Evolutionary conservation across 2,329 filamentous ascomycete species (phyloP), one percentile per base, ranked within the genome.

Genomic region (Scortechinia acanthostroma): DNA sequence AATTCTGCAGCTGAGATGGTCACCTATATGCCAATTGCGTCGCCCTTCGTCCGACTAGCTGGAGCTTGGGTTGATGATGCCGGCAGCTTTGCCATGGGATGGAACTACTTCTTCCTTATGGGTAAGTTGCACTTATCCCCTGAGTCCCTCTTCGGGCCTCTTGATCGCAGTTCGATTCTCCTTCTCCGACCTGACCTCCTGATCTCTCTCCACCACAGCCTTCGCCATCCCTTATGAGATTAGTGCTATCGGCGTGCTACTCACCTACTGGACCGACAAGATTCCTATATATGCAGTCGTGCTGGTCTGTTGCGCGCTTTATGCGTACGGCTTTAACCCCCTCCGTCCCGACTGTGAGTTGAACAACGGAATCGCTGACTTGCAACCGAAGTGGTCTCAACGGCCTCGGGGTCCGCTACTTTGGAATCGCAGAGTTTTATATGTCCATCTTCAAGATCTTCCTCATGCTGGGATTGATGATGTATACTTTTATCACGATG

Each of bases 401-500:
- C 53, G 53, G 90, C 42, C 70, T 91, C 48, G 83, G 82, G 1
- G 84, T 90, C 16, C 72, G 83, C 50, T 88, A 74, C 71, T 90
- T 87, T 47, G 86, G 86, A 40, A 85, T 89, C 62, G 76, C 81
- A 0, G 88, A 93, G 58, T 93, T 94, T 55, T 79, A 74, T 74
- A 77, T 83, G 17, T 81, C 87, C 2, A 59, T 87, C 2, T 82
- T 82, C 45, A 89, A 90, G 58, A 75, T 89, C 2, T 53, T 90
- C 2, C 71, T 90, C 43, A 86, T 87, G 48, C 62, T 89, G 25
- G 84, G 78, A 1, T 70, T 91, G 43, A 74, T 91, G 52, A 54
- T 80, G 50, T 91, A 88, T 65, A 91, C 88, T 2, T 88, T 95
- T 55, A 73, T 94, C 51, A 79, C 81, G 51, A 91, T 93, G 83